Evolutionary conservation across 192 early-diverging fungal genomes (phyloP).

Genomic region (Coemansia sp.): DNA sequence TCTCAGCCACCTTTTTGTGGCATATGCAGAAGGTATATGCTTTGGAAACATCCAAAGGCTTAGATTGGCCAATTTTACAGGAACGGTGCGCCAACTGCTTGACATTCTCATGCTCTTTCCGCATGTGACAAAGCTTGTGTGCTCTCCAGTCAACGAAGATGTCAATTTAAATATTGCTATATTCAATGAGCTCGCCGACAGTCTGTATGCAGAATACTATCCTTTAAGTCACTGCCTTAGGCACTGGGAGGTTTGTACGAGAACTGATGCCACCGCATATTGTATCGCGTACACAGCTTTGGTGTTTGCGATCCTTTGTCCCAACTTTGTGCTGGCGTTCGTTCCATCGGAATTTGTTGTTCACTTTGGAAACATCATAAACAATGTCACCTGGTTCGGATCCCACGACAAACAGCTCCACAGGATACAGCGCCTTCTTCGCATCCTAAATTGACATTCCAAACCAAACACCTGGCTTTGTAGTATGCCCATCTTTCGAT

Average conservation of each 20-base stretch:
- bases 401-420: not conserved
- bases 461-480: too few relatives aligned
- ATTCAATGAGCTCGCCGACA: not conserved
- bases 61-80: not conserved
- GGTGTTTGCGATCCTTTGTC: not conserved
- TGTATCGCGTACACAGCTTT: not conserved
- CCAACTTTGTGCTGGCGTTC: not conserved
- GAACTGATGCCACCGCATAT: too few relatives aligned
- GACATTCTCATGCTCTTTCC: not conserved
- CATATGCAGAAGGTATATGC: not conserved
- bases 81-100: not conserved
- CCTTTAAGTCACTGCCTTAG: not conserved
- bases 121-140: not conserved
- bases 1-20: not conserved
- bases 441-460: not conserved
- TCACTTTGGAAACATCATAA: not conserved
- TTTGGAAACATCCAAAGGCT: not conserved
- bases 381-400: slow-evolving; percentile 5
- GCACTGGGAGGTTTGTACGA: not conserved
- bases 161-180: not conserved
- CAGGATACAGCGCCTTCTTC: not conserved
- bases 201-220: not conserved
- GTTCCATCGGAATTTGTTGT: not conserved
- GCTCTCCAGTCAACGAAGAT: not conserved
- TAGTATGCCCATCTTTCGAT: too few relatives aligned